A percentile compares a stretch with the other conserved stretches of the same genome.
These are phyloP conservation scores for Xylariales sp. DNA, from an alignment of 2,329 filamentous ascomycete species.

Conservation along the genomic window DNA sequence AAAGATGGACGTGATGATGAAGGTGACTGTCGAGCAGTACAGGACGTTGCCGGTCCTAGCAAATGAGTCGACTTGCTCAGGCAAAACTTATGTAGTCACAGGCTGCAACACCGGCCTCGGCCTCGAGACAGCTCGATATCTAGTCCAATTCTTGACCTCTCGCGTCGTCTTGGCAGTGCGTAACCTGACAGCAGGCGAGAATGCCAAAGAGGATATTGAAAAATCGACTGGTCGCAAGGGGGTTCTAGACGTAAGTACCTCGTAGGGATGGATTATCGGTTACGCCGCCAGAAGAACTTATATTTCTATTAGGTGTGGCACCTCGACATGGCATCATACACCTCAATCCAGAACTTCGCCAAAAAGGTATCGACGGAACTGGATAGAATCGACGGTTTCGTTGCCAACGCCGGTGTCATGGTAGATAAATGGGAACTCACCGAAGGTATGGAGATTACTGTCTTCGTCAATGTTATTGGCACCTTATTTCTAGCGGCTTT, in stretches of 20 bases:
- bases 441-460: conserved; percentile 3
- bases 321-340: conserved; percentile 6
- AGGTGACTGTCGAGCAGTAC: conserved; percentile 7
- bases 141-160: conserved; percentile 2
- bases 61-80: conserved; percentile 2
- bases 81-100: conserved; percentile 9
- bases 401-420: conserved; percentile 4
- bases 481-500: conserved; percentile 3
- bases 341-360: conserved; percentile 3
- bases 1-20: conserved; percentile 8
- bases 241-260: conserved; percentile 5
- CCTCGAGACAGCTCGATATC: conserved; percentile 4
- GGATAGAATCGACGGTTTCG: conserved; percentile 7
- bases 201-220: conserved; percentile 8
- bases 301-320: conserved; percentile 7
- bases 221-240: conserved; percentile 6
- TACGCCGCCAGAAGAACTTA: too few relatives aligned
- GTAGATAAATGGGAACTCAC: not conserved
- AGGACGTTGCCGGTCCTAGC: conserved; percentile 6
- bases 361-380: conserved; percentile 8
- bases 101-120: conserved; percentile 6
- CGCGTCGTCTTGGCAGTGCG: conserved; percentile 8
- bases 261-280: too few relatives aligned
- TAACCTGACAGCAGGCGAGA: conserved; percentile 8
- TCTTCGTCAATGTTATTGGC: conserved; percentile 1